Percentiles rank a stretch among this genome's conserved stretches.
phyloP scores from a whole-genome alignment of 2,329 filamentous ascomycete genomes.

The Fusarium compactum region DNA sequence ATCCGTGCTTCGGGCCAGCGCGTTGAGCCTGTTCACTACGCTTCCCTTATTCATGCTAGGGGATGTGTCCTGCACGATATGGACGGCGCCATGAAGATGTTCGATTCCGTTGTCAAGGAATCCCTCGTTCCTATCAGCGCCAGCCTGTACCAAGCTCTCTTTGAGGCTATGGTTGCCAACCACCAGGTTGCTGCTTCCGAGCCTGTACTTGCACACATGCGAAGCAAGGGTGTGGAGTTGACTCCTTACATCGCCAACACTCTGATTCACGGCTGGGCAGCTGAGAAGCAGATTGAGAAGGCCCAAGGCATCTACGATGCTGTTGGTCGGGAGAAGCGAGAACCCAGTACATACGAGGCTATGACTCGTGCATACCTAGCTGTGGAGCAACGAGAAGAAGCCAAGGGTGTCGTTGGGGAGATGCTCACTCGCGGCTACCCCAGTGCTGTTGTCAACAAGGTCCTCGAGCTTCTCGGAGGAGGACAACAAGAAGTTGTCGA shows the following conservation, averaged over 20 bases:
- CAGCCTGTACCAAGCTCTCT: constrained; percentile 95
- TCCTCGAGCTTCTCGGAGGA: constrained; percentile 85
- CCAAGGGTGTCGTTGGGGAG: constrained; percentile 85
- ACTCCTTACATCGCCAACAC: constrained; percentile 99
- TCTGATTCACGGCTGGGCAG: constrained; percentile 95
- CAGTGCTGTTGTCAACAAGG: constrained; percentile 90
- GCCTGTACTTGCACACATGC: constrained; percentile 81
- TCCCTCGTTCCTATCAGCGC: constrained; percentile 77
- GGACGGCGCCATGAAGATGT: constrained; percentile 82
- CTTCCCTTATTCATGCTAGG: constrained; percentile 93
- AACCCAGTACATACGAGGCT: constrained; percentile 98
- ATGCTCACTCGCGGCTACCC: constrained; percentile 93
- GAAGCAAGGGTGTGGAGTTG: constrained; percentile 78
- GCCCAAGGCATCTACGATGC: constrained; percentile 82
- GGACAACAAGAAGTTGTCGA: constrained; percentile 55
- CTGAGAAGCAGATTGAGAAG: constrained; percentile 82
- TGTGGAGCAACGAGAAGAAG: constrained; percentile 81
- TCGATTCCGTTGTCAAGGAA: constrained; percentile 82
- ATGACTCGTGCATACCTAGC: constrained; percentile 96
- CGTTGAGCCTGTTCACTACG: constrained; percentile 94
- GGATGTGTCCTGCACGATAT: constrained; percentile 95
- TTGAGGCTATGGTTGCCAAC: constrained; percentile 97
- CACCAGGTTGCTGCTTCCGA: constrained; percentile 84
- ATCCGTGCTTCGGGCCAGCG: constrained; percentile 80
- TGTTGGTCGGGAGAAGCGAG: constrained; percentile 82